These are phyloP conservation scores for Aspergillus uvarum DNA, from an alignment of 2,329 filamentous ascomycete species.

Conservation along the genomic window DNA sequence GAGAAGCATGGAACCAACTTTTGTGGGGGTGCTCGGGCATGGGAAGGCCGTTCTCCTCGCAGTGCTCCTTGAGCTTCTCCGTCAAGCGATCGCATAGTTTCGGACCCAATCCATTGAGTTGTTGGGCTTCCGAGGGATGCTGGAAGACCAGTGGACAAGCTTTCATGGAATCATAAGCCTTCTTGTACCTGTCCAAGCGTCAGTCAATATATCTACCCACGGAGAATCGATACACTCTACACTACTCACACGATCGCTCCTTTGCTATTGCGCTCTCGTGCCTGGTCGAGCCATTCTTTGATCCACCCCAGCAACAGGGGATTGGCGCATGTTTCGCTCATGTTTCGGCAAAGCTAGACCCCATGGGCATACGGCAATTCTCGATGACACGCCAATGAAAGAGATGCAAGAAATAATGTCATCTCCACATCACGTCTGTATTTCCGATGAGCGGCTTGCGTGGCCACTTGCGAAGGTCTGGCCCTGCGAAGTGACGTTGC, in stretches of 20 bases:
- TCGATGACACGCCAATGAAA: background rate
- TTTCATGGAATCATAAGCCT: constrained; percentile 74
- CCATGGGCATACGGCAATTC: background rate
- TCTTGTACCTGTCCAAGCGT: constrained; percentile 59
- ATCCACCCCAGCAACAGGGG: constrained; percentile 71
- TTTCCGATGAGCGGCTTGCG: too few species aligned
- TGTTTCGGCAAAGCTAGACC: constrained; percentile 2
- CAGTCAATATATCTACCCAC: constrained; percentile 8
- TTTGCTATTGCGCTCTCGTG: constrained; percentile 68
- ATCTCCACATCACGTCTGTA: background rate
- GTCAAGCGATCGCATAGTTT: constrained; percentile 70
- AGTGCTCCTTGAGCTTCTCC: constrained; percentile 56
- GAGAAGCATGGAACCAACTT: constrained; percentile 24
- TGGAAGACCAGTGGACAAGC: constrained; percentile 68
- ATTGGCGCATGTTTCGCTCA: constrained; percentile 58
- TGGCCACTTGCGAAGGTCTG: background rate
- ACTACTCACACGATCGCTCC: constrained; percentile 55
- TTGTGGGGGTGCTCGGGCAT: constrained; percentile 61
- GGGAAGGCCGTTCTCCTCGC: constrained; percentile 64
- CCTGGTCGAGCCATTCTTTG: constrained; percentile 72
- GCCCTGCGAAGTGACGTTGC: background rate
- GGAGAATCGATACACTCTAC: background rate
- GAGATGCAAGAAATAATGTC: background rate
- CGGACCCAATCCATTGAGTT: constrained; percentile 71
- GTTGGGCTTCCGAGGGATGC: constrained; percentile 71